Percentiles rank a stretch among this genome's conserved stretches.
These are phyloP conservation scores for Taphrina communis DNA, from an alignment of 1,139 yeast species.

Conservation along the genomic window DNA sequence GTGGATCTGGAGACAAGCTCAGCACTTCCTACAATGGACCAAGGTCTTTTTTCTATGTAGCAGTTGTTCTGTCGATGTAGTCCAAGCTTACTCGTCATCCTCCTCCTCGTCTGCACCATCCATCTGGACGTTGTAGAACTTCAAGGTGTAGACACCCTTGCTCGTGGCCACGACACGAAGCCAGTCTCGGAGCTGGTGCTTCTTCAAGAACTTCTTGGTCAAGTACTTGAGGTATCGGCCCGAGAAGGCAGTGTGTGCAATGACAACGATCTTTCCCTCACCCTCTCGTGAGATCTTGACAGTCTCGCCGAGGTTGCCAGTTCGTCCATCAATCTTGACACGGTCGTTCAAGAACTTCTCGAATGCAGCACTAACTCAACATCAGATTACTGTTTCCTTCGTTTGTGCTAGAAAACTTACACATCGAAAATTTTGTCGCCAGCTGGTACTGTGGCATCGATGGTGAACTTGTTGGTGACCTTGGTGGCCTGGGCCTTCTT, in stretches of 20 bases:
- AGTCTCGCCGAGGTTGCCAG: conserved; percentile 96
- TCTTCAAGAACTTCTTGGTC: conserved; percentile 43
- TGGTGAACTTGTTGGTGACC: conserved; percentile 82
- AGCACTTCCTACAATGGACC: conserved; percentile 35
- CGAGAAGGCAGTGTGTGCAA: conserved; percentile 92
- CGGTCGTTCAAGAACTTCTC: conserved; percentile 98
- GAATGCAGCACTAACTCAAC: conserved; percentile 68
- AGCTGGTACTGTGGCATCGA: conserved; percentile 97
- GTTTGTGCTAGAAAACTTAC: conserved; percentile 6
- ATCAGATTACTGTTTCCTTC: neutral
- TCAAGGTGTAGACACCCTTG: conserved; percentile 96
- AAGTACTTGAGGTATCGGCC: conserved; percentile 64
- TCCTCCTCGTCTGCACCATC: conserved; percentile 87
- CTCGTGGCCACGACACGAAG: conserved; percentile 97
- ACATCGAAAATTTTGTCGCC: conserved; percentile 94
- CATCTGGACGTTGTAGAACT: conserved; percentile 98
- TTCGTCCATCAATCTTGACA: conserved; percentile 97
- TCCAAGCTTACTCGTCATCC: conserved; percentile 47
- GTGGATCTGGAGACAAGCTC: conserved; percentile 41
- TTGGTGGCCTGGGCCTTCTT: conserved; percentile 55
- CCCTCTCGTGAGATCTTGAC: conserved; percentile 87
- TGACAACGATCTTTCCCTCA: conserved; percentile 79
- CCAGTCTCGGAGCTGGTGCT: conserved; percentile 75
- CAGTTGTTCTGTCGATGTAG: neutral
- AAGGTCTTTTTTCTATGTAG: neutral